Conservation (phyloP, 371 early-diverging fungal genomes). For the Mortierella sp. region DNA sequence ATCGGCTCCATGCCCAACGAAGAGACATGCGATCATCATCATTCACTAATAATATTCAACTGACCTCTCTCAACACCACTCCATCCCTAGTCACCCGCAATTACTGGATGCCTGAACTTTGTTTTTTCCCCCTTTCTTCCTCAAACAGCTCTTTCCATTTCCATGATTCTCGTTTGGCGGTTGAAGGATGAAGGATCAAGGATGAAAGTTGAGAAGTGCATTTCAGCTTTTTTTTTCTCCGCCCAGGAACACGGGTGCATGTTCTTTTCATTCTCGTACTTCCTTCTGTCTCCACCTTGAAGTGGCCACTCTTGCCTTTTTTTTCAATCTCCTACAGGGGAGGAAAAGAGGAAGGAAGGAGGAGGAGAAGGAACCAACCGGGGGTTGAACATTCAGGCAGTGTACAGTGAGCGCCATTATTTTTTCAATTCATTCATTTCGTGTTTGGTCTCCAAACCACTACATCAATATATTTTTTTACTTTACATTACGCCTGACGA, state of each 20-base stretch:
- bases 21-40: neutral
- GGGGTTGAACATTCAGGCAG: neutral
- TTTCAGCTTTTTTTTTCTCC: conserved; percentile 9
- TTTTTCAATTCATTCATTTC: neutral
- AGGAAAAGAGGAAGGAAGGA: neutral
- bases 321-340: conserved; percentile 9
- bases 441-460: neutral
- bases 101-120: neutral
- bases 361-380: conserved; percentile 1
- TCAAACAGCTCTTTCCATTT: neutral
- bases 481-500: neutral
- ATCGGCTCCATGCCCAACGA: neutral
- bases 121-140: neutral
- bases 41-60: neutral
- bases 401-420: neutral
- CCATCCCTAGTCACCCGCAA: neutral
- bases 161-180: neutral
- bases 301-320: neutral
- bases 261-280: conserved; percentile 4
- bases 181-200: neutral
- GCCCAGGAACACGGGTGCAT: conserved; percentile 11
- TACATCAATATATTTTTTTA: neutral
- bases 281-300: neutral
- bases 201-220: neutral
- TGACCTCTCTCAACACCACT: neutral